These are phyloP conservation scores for Lichtheimia hyalospora DNA, from an alignment of 371 early-diverging fungal genomes.

Conservation along the genomic window DNA sequence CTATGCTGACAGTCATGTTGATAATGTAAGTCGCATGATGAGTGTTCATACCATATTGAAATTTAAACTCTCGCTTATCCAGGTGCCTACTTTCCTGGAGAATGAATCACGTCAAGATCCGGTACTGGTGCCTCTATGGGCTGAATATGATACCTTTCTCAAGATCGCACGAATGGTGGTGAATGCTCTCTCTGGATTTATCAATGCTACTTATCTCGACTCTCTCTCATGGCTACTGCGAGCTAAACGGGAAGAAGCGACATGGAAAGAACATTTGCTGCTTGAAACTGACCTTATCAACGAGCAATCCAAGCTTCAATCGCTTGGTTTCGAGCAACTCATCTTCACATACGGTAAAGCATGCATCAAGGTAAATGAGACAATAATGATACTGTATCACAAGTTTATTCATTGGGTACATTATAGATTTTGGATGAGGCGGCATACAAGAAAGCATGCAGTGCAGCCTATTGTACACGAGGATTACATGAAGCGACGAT, in stretches of 20 bases:
- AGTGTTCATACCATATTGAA: not conserved
- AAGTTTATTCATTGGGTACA: not conserved
- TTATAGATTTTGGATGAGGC: slow-evolving; percentile 5
- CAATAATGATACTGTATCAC: not conserved
- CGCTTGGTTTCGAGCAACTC: slow-evolving; percentile 18
- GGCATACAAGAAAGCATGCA: slow-evolving; percentile 25
- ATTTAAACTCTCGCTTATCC: not conserved
- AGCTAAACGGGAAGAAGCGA: slow-evolving; percentile 26
- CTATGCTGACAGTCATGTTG: not conserved
- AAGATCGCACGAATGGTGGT: slow-evolving; percentile 14
- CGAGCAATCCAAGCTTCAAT: slow-evolving; percentile 18
- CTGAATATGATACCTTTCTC: slow-evolving; percentile 24
- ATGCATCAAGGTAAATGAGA: slow-evolving; percentile 27
- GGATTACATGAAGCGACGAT: slow-evolving; percentile 42
- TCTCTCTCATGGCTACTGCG: slow-evolving; percentile 25
- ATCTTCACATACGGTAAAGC: slow-evolving; percentile 26
- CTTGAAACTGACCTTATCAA: slow-evolving; percentile 17
- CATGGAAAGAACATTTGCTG: slow-evolving; percentile 35
- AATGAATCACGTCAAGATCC: slow-evolving; percentile 6
- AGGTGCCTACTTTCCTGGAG: not conserved
- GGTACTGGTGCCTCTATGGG: slow-evolving; percentile 16
- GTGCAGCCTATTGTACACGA: slow-evolving; percentile 31
- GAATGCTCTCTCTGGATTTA: slow-evolving; percentile 20
- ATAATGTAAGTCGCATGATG: not conserved
- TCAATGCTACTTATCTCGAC: slow-evolving; percentile 10